Base-by-base conservation (phyloP, 208 protist genomes). In the Angomonas deanei region DNA sequence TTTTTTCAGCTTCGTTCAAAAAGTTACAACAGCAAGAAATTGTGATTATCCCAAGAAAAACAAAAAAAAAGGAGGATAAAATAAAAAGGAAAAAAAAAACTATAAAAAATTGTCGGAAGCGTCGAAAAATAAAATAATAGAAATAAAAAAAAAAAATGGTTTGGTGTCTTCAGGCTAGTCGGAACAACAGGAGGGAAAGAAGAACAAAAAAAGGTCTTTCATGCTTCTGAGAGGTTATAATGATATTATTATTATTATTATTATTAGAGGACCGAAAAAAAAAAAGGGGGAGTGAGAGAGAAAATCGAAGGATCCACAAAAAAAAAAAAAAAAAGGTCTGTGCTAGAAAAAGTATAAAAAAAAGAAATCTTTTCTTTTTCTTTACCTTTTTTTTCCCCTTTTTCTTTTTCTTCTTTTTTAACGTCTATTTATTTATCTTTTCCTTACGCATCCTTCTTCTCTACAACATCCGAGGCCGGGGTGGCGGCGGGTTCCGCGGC, bases 81-180 rank as follows among this genome's bases (percentile, higher is more conserved):
- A 52, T 8, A 31, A 53, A 66, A 66, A 36, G 21, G 49, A n/a
- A 46, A 50, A 11, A 59, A 4, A 54, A 65, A 65, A 56, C 1
- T 13, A 42, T 8, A 42, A 42, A n/a, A 42, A 8, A 42, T n/a
- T 15, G 15, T n/a, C 36, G 36, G 15, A 8, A 42, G 36, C 8
- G 15, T n/a, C 15, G 8, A 30, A 49, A 36, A 50, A 31, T 24
- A 54, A 49, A 54, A 4, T 30, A 24, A 64, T 52, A 13, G 34
- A 38, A 48, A 26, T 26, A 53, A 54, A 34, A 64, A 24, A n/a
- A 50, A 46, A 36, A 1, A 67, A 64, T 27, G n/a, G 24, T 26
- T 33, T 17, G 36, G 36, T 34, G 32, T 34, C 11, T 48, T 49
- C 3, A 27, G 21, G 10, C 27, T 39, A 32, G 15, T 19, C 10